phyloP scores from a whole-genome alignment of 2,329 filamentous ascomycete genomes.

The Penicillium psychrosexuale region DNA sequence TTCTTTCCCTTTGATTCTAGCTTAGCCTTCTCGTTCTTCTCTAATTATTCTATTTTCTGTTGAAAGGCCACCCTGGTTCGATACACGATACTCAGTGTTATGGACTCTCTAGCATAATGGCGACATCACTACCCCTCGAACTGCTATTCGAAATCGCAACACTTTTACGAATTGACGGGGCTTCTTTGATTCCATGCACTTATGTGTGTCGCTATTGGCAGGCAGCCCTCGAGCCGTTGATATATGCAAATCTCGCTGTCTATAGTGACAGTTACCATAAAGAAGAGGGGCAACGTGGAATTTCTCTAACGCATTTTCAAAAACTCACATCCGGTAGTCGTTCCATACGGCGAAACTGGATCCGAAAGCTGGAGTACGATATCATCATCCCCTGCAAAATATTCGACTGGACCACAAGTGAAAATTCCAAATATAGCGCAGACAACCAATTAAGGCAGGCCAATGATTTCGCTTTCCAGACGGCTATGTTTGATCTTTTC shows the following conservation, averaged over 20 bases:
- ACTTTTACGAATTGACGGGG: background rate
- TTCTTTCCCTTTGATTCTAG: background rate
- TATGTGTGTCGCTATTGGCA: constrained; percentile 18
- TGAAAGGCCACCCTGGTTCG: background rate
- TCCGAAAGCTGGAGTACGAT: constrained; percentile 9
- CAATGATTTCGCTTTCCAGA: constrained; percentile 13
- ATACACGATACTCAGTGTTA: background rate
- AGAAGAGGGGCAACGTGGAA: background rate
- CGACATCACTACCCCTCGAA: background rate
- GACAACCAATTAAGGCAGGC: constrained; percentile 8
- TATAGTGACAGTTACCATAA: constrained; percentile 8
- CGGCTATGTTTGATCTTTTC: constrained; percentile 1
- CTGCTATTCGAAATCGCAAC: background rate
- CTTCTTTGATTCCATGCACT: constrained; percentile 1
- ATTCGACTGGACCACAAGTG: constrained; percentile 5
- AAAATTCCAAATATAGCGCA: background rate
- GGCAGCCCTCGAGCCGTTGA: constrained; percentile 9
- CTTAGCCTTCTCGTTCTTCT: background rate
- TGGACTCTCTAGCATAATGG: background rate
- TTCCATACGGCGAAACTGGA: background rate
- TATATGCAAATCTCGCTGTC: constrained; percentile 8
- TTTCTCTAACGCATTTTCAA: constrained; percentile 10
- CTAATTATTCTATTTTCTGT: background rate
- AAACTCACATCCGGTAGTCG: constrained; percentile 6
- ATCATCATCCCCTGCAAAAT: constrained; percentile 11